Base-by-base conservation (phyloP, 1,139 yeast species). In the Scheffersomyces titani region DNA sequence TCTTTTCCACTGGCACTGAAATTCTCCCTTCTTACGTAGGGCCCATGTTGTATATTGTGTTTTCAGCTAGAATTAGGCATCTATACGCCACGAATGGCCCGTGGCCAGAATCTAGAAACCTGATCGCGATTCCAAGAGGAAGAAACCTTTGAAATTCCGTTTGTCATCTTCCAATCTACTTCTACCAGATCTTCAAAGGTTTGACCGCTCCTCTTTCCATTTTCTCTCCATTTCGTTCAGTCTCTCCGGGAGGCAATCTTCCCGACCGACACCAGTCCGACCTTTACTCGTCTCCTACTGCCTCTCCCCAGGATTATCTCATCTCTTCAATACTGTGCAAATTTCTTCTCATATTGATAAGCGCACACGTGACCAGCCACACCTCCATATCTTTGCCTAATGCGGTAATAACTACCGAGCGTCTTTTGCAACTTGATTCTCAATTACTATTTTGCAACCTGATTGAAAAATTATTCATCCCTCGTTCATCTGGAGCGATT, bases 361-460 rank as follows among this genome's bases (percentile, higher is more conserved):
- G 22, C 49, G 22, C 22, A 22, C 49, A 46, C 49, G 49, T 46
- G 49, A 46, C 49, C 20, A 19, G 49, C 49, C 49, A 46, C 49
- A 46, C 22, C 49, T 46, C 47, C 49, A 46, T 22, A 46, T 18
- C 49, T 46, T 19, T 19, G 22, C 40, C 40, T 16, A 30, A 30
- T 2, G 4, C 16, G 40, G 40, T 3, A 30, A 11, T 30, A 30
- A 30, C 13, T 16, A 7, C 40, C 40, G 40, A 30, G 16, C 40
- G 40, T 30, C 40, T 13, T 30, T 30, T 30, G 40, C 40, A 30
- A 30, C 40, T 30, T 2, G 40, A 30, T 30, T n/a, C n/a, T n/a
- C n/a, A n/a, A n/a, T n/a, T n/a, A n/a, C n/a, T n/a, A n/a, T n/a
- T 30, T 30, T 30, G 40, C 40, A 30, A 5, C 40, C n/a, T n/a